Evolutionary conservation across 306 rosid genomes (phyloP).

Genomic region (Medicago lupulina): DNA sequence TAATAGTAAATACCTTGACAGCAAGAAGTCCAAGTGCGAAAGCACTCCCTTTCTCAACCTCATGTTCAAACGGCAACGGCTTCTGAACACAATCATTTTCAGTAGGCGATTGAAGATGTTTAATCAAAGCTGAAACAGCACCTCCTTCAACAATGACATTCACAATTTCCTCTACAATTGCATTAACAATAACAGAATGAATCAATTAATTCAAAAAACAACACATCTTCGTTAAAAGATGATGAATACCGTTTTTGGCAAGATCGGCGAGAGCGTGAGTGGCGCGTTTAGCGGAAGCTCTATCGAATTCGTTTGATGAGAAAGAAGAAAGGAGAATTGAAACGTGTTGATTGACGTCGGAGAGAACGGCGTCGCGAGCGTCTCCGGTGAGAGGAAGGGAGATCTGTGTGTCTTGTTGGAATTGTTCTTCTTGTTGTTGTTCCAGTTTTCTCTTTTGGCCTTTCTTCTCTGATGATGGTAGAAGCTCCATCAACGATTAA

Average conservation of each 20-base stretch:
- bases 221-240: no score
- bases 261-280: constrained; percentile 98
- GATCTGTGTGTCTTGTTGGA: constrained; percentile 70
- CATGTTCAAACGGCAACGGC: constrained; percentile 89
- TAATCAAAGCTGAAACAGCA: constrained; percentile 86
- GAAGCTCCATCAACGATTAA: constrained; percentile 67
- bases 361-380: constrained; percentile 64
- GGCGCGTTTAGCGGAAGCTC: constrained; percentile 92
- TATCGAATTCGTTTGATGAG: constrained; percentile 82
- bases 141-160: constrained; percentile 95
- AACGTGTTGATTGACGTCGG: constrained; percentile 71
- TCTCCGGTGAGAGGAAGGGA: constrained; percentile 67
- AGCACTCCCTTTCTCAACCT: constrained; percentile 98
- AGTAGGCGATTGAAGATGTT: constrained; percentile 87
- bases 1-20: constrained; percentile 63
- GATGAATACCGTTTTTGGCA: constrained; percentile 58
- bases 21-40: constrained; percentile 98
- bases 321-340: constrained; percentile 68
- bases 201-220: background rate
- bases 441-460: constrained; percentile 89
- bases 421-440: constrained; percentile 59
- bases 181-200: constrained; percentile 29
- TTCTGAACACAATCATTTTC: constrained; percentile 50
- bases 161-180: constrained; percentile 85
- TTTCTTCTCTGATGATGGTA: constrained; percentile 71